Conservation (phyloP, 2,329 filamentous ascomycete species). For the Chrysoporthe austroafricana region DNA sequence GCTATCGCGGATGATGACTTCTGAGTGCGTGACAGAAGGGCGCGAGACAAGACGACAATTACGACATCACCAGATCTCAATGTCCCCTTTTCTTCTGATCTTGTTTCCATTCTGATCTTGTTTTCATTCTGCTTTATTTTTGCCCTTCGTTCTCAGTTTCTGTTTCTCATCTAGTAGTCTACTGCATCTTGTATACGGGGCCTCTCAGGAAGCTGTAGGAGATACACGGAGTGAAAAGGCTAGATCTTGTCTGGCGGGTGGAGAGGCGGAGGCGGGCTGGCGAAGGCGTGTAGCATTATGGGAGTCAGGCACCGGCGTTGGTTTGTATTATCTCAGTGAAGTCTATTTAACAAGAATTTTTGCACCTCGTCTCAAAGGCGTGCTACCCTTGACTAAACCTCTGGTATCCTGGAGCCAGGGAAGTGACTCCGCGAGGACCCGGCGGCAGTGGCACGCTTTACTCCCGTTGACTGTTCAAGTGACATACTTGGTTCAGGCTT, state of each 20-base stretch:
- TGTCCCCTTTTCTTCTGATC: neutral
- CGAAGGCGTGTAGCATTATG: neutral
- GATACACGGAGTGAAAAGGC: neutral
- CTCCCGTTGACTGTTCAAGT: no score
- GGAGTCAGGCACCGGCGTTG: neutral
- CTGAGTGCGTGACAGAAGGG: slow-evolving; percentile 6
- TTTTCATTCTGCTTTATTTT: neutral
- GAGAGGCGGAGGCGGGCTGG: neutral
- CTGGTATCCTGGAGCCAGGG: neutral
- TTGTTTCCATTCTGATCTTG: slow-evolving; percentile 11
- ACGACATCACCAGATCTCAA: slow-evolving; percentile 21
- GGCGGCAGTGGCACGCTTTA: no score
- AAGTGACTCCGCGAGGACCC: no score
- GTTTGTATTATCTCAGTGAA: neutral
- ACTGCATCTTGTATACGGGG: neutral
- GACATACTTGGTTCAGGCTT: no score
- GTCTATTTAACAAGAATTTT: neutral
- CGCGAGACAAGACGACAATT: slow-evolving; percentile 18
- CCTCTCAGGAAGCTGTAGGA: neutral
- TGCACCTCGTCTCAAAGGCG: neutral
- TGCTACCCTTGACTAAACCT: neutral
- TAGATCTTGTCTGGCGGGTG: neutral
- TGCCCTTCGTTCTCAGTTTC: neutral
- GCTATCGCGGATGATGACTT: slow-evolving; percentile 26
- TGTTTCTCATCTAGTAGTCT: slow-evolving; percentile 15